These are phyloP conservation scores for Hypoxylon sp. DNA, from an alignment of 2,329 filamentous ascomycete genomes.

Conservation along the genomic window DNA sequence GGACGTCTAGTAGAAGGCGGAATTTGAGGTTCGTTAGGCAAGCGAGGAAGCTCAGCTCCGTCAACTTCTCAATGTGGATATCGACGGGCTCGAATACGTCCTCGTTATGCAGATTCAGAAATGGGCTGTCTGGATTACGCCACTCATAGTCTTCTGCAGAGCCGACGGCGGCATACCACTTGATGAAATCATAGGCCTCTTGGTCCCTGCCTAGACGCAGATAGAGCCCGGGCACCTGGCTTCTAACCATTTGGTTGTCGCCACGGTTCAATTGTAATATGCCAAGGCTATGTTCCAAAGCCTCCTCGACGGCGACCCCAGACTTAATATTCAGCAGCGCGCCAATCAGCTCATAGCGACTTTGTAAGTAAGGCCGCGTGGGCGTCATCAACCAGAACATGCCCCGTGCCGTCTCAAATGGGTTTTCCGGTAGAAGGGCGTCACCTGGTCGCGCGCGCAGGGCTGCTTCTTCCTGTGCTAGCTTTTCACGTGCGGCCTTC, in stretches of 20 bases:
- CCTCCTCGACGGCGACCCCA: conserved; percentile 39
- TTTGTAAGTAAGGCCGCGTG: conserved; percentile 40
- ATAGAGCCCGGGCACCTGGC: conserved; percentile 41
- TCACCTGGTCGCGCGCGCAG: conserved; percentile 29
- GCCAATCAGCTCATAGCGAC: conserved; percentile 28
- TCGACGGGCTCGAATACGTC: conserved; percentile 70
- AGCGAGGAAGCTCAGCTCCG: conserved; percentile 25
- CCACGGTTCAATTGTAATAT: conserved; percentile 42
- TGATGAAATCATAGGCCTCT: conserved; percentile 50
- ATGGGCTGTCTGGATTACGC: conserved; percentile 60
- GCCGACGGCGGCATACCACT: conserved; percentile 38
- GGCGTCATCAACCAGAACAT: conserved; percentile 19
- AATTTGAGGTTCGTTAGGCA: conserved; percentile 43
- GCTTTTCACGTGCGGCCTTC: conserved; percentile 25
- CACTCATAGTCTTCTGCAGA: conserved; percentile 56
- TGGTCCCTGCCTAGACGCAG: conserved; percentile 47
- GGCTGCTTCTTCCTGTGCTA: conserved; percentile 24
- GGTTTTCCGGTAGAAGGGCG: conserved; percentile 5
- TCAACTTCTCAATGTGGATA: neutral
- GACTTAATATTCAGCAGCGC: conserved; percentile 39
- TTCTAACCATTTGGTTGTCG: conserved; percentile 42
- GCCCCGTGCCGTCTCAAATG: conserved; percentile 26
- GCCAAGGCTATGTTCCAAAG: conserved; percentile 34
- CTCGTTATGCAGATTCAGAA: conserved; percentile 73
- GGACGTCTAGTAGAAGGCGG: conserved; percentile 41